Conservation (phyloP, 495 filamentous ascomycete genomes). For the Talaromyces trachyspermus region DNA sequence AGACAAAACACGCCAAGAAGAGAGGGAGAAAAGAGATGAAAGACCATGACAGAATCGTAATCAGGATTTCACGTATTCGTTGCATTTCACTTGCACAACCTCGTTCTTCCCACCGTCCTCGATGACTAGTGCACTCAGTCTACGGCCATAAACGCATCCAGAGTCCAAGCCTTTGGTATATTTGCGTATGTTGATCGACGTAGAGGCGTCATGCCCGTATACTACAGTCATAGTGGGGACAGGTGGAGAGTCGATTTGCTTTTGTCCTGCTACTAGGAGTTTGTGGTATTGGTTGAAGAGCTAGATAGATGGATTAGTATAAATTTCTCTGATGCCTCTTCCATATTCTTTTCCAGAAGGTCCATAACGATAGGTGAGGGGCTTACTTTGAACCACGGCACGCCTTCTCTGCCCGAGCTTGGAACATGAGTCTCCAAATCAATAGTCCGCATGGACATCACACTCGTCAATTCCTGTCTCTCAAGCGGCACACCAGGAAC, state of each 20-base stretch:
- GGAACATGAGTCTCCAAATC: conserved; percentile 55
- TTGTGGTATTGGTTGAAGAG: conserved; percentile 54
- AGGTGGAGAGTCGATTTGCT: not conserved
- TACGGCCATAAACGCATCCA: conserved; percentile 66
- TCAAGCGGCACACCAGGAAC: conserved; percentile 65
- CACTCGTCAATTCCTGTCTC: conserved; percentile 67
- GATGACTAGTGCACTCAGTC: conserved; percentile 71
- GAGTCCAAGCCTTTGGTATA: conserved; percentile 84
- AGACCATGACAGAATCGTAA: not conserved
- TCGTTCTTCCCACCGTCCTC: conserved; percentile 37
- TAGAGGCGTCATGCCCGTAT: conserved; percentile 81
- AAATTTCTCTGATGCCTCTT: too few relatives aligned
- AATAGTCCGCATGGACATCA: conserved; percentile 90
- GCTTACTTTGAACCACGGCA: conserved; percentile 61
- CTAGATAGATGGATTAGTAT: conserved; percentile 20
- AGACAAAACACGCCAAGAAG: too few relatives aligned
- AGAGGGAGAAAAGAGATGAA: not conserved
- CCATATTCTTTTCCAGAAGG: too few relatives aligned
- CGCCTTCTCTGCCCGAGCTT: conserved; percentile 47
- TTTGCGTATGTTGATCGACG: conserved; percentile 54
- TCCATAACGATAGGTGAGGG: too few relatives aligned
- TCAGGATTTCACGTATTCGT: conserved; percentile 14
- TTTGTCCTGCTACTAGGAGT: conserved; percentile 18
- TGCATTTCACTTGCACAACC: conserved; percentile 30
- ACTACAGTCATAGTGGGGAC: conserved; percentile 48